phyloP scores from a whole-genome alignment of 2,329 filamentous ascomycete genomes.

The Exserohilum rostratum region DNA sequence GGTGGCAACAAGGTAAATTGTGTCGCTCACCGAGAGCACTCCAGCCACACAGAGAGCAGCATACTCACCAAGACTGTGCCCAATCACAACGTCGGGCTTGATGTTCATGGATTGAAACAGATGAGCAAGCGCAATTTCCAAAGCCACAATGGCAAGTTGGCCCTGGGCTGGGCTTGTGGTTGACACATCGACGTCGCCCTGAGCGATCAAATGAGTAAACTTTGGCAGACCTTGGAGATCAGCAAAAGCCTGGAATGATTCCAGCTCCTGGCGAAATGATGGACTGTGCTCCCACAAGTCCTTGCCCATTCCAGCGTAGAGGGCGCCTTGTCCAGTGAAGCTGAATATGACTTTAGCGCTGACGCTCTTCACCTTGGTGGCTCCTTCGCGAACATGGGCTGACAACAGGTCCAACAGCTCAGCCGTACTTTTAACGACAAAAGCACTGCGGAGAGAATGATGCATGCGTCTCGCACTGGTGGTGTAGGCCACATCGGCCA shows the following conservation, averaged over 20 bases:
- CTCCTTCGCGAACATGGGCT: too few species aligned
- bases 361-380: too few species aligned
- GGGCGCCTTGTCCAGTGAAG: constrained; percentile 43
- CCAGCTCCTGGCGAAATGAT: constrained; percentile 39
- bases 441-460: too few species aligned
- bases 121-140: constrained; percentile 46
- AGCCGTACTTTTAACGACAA: neutral
- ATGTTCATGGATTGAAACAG: constrained; percentile 19
- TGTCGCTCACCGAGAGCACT: constrained; percentile 39
- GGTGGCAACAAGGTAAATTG: constrained; percentile 45
- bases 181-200: neutral
- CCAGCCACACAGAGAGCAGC: constrained; percentile 46
- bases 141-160: constrained; percentile 51
- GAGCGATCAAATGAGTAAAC: constrained; percentile 20
- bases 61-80: constrained; percentile 48
- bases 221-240: constrained; percentile 40
- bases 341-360: neutral
- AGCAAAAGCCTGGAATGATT: constrained; percentile 34
- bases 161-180: constrained; percentile 6
- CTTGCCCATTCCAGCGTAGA: constrained; percentile 19
- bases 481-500: too few species aligned
- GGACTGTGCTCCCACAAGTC: constrained; percentile 23
- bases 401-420: too few species aligned
- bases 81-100: constrained; percentile 19
- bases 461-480: too few species aligned